Evolutionary conservation across 2,329 filamentous ascomycete genomes (phyloP).

Genomic region (Lasiodiplodia hormozganensis): DNA sequence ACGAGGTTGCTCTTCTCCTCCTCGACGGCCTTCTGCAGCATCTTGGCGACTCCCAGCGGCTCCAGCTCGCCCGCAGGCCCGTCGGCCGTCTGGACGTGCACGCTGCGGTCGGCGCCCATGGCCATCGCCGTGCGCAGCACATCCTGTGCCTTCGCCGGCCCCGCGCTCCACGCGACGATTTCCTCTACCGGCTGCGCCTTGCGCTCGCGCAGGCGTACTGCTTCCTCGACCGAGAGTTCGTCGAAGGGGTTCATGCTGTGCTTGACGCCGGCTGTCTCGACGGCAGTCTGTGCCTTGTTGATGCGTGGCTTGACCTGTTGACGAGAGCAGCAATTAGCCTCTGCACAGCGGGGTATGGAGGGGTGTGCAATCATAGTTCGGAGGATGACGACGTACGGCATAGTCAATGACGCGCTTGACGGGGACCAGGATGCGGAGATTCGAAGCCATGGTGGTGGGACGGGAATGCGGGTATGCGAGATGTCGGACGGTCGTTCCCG

Average conservation of each 20-base stretch:
- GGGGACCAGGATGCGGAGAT: conserved; percentile 62
- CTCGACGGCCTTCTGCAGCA: conserved; percentile 80
- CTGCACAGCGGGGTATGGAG: background rate
- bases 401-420: conserved; percentile 67
- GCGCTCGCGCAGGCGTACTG: conserved; percentile 91
- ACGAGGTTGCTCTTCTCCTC: conserved; percentile 90
- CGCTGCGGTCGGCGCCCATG: conserved; percentile 92
- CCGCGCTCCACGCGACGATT: conserved; percentile 88
- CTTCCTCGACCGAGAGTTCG: conserved; percentile 96
- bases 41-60: conserved; percentile 88
- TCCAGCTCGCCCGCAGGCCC: conserved; percentile 75
- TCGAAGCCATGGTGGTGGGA: conserved; percentile 39
- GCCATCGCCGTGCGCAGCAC: conserved; percentile 96
- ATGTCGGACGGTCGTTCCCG: background rate
- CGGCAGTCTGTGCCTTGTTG: conserved; percentile 77
- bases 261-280: conserved; percentile 92
- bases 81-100: conserved; percentile 71
- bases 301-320: conserved; percentile 71
- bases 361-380: conserved; percentile 6
- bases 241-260: conserved; percentile 99
- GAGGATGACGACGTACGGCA: conserved; percentile 50
- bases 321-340: conserved; percentile 25
- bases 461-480: background rate
- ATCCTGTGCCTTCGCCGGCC: conserved; percentile 85
- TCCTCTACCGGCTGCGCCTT: conserved; percentile 77